Evolutionary conservation across 805 yeast genomes (phyloP), one percentile per base, ranked within the genome.

Genomic region (Ogataea nitratoaversa): DNA sequence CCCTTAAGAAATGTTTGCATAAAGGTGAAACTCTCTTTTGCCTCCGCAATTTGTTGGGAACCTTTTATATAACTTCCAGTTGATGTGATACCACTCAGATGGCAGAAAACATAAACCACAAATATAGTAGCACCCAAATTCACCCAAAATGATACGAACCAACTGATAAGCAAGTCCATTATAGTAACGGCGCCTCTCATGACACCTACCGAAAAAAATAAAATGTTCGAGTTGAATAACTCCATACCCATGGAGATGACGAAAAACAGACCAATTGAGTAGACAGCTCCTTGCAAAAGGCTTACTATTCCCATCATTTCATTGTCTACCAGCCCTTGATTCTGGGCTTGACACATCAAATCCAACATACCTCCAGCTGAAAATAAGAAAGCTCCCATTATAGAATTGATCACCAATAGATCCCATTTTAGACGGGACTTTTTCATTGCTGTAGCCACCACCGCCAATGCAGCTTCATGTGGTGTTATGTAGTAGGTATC

Each of bases 361-460:
- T 72, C 76, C 13, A 85, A 66, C 85, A 84, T 80, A 0, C 90
- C 86, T 9, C 93, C 93, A 2, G 81, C 64, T 30, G 82, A 63
- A 59, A 85, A 84, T 4, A 85, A 57, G 2, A 82, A 48, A 0
- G 88, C 93, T 4, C 89, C 95, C 44, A 82, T 64, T 5, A 84
- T 57, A 0, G 89, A 78, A 55, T 83, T 83, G 17, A 84, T 52
- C 0, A 77, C 48, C n/a, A 85, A 56, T 1, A 80, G 70, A 42
- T 79, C 82, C 4, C 78, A 49, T 47, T 78, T 71, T 22, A 83
- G 69, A 59, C 95, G 70, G 4, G 90, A 74, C 54, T 85, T 85
- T 60, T 85, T 85, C 93, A 84, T 84, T 2, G 88, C 71, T 0
- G 93, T 85, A 8, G 95, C 95, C 16, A 84, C 91, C 30, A 84